These are phyloP conservation scores for Neofusicoccum cordaticola DNA, from an alignment of 2,329 filamentous ascomycete genomes.

Conservation along the genomic window DNA sequence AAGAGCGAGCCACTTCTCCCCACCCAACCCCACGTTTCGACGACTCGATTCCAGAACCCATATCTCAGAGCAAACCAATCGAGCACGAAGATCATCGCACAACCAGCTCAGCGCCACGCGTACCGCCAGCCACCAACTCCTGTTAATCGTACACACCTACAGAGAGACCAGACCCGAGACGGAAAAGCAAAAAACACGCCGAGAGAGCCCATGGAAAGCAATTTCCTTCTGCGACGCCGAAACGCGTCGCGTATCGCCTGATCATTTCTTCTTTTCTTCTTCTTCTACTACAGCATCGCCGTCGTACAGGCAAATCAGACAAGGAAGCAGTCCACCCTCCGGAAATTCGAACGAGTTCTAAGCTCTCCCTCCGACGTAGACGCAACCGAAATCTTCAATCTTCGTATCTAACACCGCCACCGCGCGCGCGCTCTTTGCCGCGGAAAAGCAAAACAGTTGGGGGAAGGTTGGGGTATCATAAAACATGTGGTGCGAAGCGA, in stretches of 20 bases:
- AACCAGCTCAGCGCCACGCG: not conserved
- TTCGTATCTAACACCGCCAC: not conserved
- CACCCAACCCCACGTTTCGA: too few species aligned
- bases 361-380: not conserved
- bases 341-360: not conserved
- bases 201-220: not conserved
- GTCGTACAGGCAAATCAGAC: not conserved
- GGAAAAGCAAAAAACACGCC: not conserved
- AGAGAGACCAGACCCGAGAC: not conserved
- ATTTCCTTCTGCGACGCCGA: not conserved
- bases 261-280: not conserved
- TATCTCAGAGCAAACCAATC: not conserved
- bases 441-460: not conserved
- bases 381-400: not conserved
- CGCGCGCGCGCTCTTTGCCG: not conserved
- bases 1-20: too few species aligned
- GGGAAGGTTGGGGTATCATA: conserved; percentile 6
- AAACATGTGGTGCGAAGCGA: conserved; percentile 3
- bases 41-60: too few species aligned
- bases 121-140: not conserved
- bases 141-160: not conserved
- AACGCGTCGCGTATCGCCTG: not conserved
- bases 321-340: not conserved
- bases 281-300: not conserved
- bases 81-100: not conserved